Percentiles rank a stretch among this genome's conserved stretches.
Conservation (phyloP, 805 yeast genomes). For the Ogataea pini region DNA sequence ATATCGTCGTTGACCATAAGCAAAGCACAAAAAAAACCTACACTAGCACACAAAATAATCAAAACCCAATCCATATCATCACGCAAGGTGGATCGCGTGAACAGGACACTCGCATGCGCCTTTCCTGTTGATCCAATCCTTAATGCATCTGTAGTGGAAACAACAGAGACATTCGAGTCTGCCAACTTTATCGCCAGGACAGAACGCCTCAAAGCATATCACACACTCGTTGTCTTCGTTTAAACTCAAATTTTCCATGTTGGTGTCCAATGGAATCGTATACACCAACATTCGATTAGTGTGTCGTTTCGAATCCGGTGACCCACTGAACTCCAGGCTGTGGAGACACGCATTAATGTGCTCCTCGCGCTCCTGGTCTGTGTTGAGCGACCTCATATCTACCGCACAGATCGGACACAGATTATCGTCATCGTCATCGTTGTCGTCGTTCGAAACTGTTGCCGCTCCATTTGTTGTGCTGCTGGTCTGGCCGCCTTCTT, state of each 20-base stretch:
- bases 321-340: conserved; percentile 62
- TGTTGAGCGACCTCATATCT: conserved; percentile 22
- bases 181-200: conserved; percentile 86
- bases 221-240: conserved; percentile 76
- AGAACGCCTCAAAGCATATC: conserved; percentile 87
- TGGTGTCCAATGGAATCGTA: conserved; percentile 46
- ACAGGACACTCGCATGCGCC: conserved; percentile 89
- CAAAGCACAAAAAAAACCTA: background rate
- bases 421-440: conserved; percentile 32
- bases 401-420: conserved; percentile 48
- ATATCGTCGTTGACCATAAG: background rate
- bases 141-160: conserved; percentile 88
- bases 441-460: background rate
- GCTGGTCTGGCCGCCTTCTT: background rate
- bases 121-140: conserved; percentile 85
- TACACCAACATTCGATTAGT: conserved; percentile 87
- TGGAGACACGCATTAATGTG: conserved; percentile 74
- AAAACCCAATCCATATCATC: background rate
- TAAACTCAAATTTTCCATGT: conserved; percentile 16
- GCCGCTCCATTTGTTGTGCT: background rate
- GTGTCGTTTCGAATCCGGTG: conserved; percentile 54
- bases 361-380: conserved; percentile 47
- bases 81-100: conserved; percentile 50
- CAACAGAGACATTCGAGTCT: conserved; percentile 92
- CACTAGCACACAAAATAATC: background rate